A percentile compares a stretch with the other conserved stretches of the same genome.
phyloP scores from a whole-genome alignment of 768 basidiomycete genomes.

The Phylloporus arenicola region DNA sequence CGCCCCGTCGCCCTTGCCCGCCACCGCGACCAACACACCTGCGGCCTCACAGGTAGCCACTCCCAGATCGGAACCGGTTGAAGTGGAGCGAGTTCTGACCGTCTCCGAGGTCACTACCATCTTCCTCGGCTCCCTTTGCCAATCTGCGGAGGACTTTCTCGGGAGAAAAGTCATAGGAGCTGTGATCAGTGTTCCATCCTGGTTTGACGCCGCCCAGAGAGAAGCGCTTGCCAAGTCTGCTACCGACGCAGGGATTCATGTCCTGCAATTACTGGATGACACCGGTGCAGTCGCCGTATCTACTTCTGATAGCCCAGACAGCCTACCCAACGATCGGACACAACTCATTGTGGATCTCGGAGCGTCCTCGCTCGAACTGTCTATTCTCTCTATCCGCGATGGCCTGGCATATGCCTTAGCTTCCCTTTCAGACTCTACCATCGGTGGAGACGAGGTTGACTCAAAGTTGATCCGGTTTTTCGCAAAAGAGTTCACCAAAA shows the following conservation, averaged over 20 bases:
- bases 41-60: conserved; percentile 64
- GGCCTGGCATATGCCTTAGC: conserved; percentile 68
- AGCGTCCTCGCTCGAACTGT: conserved; percentile 61
- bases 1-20: conserved; percentile 62
- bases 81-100: conserved; percentile 65
- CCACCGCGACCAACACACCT: conserved; percentile 53
- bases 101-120: conserved; percentile 79
- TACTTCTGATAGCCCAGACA: conserved; percentile 42
- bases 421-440: conserved; percentile 36
- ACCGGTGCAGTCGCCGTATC: conserved; percentile 64
- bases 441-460: conserved; percentile 73
- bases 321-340: conserved; percentile 56
- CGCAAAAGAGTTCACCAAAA: conserved; percentile 94
- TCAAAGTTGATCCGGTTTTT: conserved; percentile 85
- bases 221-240: conserved; percentile 71
- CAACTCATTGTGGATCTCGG: conserved; percentile 82
- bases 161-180: conserved; percentile 73
- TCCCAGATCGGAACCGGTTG: conserved; percentile 67
- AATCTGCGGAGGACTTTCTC: conserved; percentile 88
- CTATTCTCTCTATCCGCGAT: conserved; percentile 67
- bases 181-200: conserved; percentile 77
- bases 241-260: conserved; percentile 71
- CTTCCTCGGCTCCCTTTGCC: conserved; percentile 78
- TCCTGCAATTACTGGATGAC: conserved; percentile 86
- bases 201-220: conserved; percentile 65